Evolutionary conservation across 257 asterid genomes (phyloP), one percentile per base, ranked within the genome.

Genomic region (Knoxia roxburghii): DNA sequence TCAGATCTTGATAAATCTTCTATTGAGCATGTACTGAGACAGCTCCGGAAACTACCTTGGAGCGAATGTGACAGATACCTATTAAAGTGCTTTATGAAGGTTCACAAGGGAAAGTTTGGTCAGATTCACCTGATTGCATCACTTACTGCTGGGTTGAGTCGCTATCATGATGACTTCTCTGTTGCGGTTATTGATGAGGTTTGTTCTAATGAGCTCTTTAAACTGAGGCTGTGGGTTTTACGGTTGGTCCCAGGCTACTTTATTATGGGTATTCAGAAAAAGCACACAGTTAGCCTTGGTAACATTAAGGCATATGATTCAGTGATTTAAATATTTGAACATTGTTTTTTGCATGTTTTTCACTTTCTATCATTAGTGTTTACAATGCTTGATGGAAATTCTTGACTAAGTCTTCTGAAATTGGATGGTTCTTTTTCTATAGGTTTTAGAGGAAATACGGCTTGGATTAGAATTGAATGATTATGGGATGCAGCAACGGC

Each of bases 101-200:
- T 94, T 78, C 99, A 94, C 85, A 94, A 82, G 81, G 99, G 99
- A 56, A 94, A 94, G 81, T 94, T 88, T 70, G 95, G 99, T 59
- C 99, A 94, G 74, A 90, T 94, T 78, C 99, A 90, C 86, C 83
- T 94, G 89, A 84, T 94, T 75, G 99, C 99, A 40, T 94, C 95
- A 43, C 99, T 94, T 71, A 85, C 96, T 68, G 95, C 96, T 78
- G 87, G 99, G 67, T 83, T 94, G 79, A 87, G 96, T 79, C 96
- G 93, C 70, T 88, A 88, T 82, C 99, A 94, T 73, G 96, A 90
- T 64, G 96, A 90, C 54, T 94, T 90, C 61, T 87, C 95, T 10
- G 92, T 90, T 76, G 88, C 96, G 58, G 96, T 90, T 71, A 95
- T 94, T 66, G 99, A 94, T 71, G 99, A 94, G 99, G 99, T 94